phyloP scores from a whole-genome alignment of 805 yeast species.

The Candida quercuum region DNA sequence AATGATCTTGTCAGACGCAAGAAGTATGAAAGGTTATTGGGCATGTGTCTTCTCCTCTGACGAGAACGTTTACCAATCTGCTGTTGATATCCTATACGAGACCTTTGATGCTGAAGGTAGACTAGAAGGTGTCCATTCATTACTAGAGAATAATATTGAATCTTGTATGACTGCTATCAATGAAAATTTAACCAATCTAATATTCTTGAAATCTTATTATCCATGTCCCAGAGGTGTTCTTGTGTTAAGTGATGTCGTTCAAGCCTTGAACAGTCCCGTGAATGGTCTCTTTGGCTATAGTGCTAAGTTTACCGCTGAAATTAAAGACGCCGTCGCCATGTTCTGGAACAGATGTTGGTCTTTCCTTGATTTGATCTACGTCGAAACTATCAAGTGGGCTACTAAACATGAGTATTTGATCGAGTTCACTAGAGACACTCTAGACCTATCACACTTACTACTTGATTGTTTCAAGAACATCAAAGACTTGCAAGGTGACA shows the following conservation, averaged over 20 bases:
- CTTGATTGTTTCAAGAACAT: conserved; percentile 60
- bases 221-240: conserved; percentile 74
- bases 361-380: conserved; percentile 63
- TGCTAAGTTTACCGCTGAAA: conserved; percentile 18
- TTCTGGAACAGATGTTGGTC: conserved; percentile 76
- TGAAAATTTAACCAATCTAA: conserved; percentile 39
- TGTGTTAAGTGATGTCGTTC: conserved; percentile 67
- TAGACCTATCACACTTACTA: conserved; percentile 69
- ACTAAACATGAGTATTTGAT: conserved; percentile 49
- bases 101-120: conserved; percentile 78
- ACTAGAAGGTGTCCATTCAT: conserved; percentile 60
- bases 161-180: conserved; percentile 45
- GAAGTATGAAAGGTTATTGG: conserved; percentile 62
- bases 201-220: conserved; percentile 48
- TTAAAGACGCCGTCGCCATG: conserved; percentile 25
- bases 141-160: conserved; percentile 40
- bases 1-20: conserved; percentile 33
- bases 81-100: conserved; percentile 67
- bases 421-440: conserved; percentile 81
- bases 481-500: conserved; percentile 23
- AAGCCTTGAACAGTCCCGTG: conserved; percentile 60
- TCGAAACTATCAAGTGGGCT: conserved; percentile 75
- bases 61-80: conserved; percentile 54
- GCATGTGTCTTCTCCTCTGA: conserved; percentile 65
- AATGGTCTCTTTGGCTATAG: conserved; percentile 44